A percentile compares a stretch with the other conserved stretches of the same genome.
These are phyloP conservation scores for Discostella pseudostelligera DNA, from an alignment of 108 stramenopile species.

Conservation along the genomic window DNA sequence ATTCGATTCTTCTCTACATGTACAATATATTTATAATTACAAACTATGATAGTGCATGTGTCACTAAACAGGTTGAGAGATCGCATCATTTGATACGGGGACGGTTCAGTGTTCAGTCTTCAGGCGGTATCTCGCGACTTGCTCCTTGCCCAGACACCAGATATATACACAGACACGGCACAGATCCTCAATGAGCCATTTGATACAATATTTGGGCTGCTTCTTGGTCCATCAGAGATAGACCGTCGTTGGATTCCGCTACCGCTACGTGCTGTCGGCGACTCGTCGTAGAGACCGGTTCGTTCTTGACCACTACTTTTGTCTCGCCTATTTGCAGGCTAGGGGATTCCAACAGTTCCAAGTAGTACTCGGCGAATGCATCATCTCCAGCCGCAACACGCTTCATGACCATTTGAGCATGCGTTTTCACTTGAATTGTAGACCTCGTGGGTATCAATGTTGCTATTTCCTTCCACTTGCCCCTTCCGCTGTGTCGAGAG, in stretches of 20 bases:
- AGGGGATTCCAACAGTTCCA: slow-evolving; percentile 1
- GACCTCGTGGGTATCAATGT: slow-evolving; percentile 41
- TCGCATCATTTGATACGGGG: too few relatives aligned
- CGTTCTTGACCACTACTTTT: not conserved
- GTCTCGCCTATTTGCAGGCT: not conserved
- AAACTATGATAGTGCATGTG: not conserved
- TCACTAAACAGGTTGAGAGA: too few relatives aligned
- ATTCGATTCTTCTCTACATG: too few relatives aligned
- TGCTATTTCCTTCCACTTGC: slow-evolving; percentile 46
- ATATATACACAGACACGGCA: too few relatives aligned
- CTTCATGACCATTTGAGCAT: slow-evolving; percentile 53
- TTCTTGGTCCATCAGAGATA: slow-evolving; percentile 30
- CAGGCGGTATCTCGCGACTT: too few relatives aligned
- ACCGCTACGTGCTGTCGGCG: not conserved
- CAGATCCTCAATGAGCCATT: slow-evolving; percentile 12
- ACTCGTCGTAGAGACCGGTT: not conserved
- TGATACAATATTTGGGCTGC: slow-evolving; percentile 32
- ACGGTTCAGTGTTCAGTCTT: too few relatives aligned
- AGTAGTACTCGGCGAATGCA: slow-evolving; percentile 30
- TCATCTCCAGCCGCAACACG: slow-evolving; percentile 51
- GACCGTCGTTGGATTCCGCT: slow-evolving; percentile 6
- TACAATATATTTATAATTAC: not conserved
- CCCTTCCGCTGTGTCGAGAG: slow-evolving; percentile 21
- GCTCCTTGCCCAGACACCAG: too few relatives aligned
- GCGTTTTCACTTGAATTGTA: slow-evolving; percentile 42